Evolutionary conservation across 108 stramenopile species (phyloP), one percentile per base, ranked within the genome.

Genomic region (Cyclostephanos invisitatus): DNA sequence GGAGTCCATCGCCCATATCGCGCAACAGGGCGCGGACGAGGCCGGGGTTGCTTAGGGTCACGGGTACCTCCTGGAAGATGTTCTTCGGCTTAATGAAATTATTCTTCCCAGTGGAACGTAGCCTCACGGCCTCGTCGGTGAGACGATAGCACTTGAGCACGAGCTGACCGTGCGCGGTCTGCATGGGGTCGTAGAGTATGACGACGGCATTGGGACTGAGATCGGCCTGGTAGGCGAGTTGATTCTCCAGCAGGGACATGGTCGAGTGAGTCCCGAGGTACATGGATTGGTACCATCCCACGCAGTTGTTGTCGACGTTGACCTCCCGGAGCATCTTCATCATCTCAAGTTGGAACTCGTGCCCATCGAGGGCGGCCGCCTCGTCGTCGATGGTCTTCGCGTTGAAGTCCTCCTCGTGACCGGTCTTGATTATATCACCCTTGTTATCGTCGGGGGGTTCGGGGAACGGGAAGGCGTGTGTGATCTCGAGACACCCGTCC

Each of bases 231-330:
- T 97, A 97, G 56, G 86, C 88, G 38, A 96, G 89, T 82, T 98
- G 98, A 72, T 93, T 96, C 70, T 95, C 94, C 62, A 99, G 74
- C 21, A 98, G 80, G 38, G 80, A 67, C 25, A 84, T 65, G 5
- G 96, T 96, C 61, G 96, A 97, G 80, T 94, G 94, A 10, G 96
- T 84, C 15, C 98, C 97, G n/a, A 98, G 82, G 72, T 95, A 96
- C 86, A 95, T 97, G 72, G 91, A 91, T 67, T 97, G 96, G 84
- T 99, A 99, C 97, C 97, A 99, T n/a, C 98, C 98, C 50, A 98
- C 98, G 71, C 93, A 94, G 83, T 98, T 99, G 81, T 95, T 96
- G 75, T 99, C 98, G 36, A 98, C 93, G 72, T 98, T 98, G 67
- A 98, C 96, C 86, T 97, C 96, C 53, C 93, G 81, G 10, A 98